Base-by-base conservation (phyloP, 441 rosid species). In the Bruguiera hainesii region DNA sequence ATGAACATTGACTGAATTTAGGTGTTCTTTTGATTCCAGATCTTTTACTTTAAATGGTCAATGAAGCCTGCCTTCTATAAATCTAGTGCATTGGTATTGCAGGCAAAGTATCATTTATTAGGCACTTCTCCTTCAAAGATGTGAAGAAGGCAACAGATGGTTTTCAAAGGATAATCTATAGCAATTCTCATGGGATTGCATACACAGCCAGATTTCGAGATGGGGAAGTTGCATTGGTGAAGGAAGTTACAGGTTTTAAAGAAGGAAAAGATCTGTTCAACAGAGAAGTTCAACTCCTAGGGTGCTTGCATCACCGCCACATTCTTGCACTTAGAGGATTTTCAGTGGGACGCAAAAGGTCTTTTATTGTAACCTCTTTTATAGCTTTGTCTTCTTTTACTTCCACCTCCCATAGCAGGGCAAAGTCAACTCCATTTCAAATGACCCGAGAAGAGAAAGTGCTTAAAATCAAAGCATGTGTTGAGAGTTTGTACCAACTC, bases 281-380 rank as follows among this genome's bases (percentile, higher is more conserved):
- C 58, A 80, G 73, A 76, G 95, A 91, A 83, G 93, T 91, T 31
- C 88, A 85, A 61, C 84, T 84, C 66, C 65, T 93, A 79, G 90
- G 86, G 53, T 84, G 87, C 33, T 80, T 93, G 82, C 97, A 89
- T 69, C 98, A 93, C 70, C 96, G 97, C 60, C 95, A 93, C 74
- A 81, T 93, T 77, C 96, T 93, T 73, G 77, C 96, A 6, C 96
- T 93, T 56, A 80, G 60, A 16, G 98, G 97, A 5, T 93, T 89
- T 78, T 87, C 86, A 72, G 64, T 71, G 6, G 98, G 91, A 37
- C 81, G 60, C 69, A 90, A 71, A 90, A 81, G 72, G 87, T 95
- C 97, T 90, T 59, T 28, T 48, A 31, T 28, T 11, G 60, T 56
- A 31, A 29, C 58, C 63, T 46, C 13, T 51, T 21, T 5, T 23